Conservation (phyloP, 2,329 filamentous ascomycete species). For the Aaosphaeria arxii region DNA sequence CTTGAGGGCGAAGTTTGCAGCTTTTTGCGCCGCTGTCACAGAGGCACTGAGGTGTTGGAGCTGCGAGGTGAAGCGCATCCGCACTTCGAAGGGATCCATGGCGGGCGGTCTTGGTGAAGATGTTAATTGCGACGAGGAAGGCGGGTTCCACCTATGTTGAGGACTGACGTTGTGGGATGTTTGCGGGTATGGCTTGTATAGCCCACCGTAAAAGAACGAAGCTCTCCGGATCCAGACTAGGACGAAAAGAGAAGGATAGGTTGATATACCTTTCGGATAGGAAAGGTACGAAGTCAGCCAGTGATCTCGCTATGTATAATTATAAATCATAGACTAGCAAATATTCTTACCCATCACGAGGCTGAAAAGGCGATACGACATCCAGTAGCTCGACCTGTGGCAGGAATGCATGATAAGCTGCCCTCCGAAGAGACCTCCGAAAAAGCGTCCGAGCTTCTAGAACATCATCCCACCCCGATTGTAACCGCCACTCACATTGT, state of each 20-base stretch:
- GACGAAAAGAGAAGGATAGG: too few relatives aligned
- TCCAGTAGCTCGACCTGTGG: too few relatives aligned
- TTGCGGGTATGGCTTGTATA: not conserved
- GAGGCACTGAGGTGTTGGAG: slow-evolving; percentile 90
- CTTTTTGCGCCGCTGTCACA: slow-evolving; percentile 84
- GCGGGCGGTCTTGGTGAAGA: not conserved
- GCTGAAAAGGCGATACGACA: too few relatives aligned
- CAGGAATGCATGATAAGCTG: not conserved
- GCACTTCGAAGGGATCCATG: slow-evolving; percentile 95
- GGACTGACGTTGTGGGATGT: too few relatives aligned
- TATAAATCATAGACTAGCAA: too few relatives aligned
- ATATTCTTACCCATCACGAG: too few relatives aligned
- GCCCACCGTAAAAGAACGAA: not conserved
- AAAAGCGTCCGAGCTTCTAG: too few relatives aligned
- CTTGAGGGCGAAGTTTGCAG: slow-evolving; percentile 90
- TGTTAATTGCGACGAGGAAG: too few relatives aligned
- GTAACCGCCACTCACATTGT: not conserved
- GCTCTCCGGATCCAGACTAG: too few relatives aligned
- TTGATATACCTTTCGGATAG: too few relatives aligned
- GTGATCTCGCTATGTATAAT: too few relatives aligned
- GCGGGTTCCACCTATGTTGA: not conserved
- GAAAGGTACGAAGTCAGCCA: too few relatives aligned
- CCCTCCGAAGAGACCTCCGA: not conserved
- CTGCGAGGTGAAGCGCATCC: slow-evolving; percentile 91
- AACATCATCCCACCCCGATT: not conserved